Conservation (phyloP, 2,329 filamentous ascomycete species). For the Sordariomycetes sp. region DNA sequence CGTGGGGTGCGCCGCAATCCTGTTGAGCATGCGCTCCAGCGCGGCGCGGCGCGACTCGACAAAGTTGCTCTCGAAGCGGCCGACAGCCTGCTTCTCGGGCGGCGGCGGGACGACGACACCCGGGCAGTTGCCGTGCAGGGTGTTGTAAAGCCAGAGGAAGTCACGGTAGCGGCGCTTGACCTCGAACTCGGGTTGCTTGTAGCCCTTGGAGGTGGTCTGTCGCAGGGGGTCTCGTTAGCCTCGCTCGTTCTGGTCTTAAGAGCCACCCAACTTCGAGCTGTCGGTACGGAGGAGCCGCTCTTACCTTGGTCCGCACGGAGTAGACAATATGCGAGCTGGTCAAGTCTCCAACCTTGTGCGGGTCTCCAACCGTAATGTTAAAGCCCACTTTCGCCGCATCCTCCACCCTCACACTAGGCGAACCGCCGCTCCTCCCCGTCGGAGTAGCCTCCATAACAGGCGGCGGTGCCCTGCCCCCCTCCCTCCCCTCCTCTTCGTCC, state of each 20-base stretch:
- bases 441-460: constrained; percentile 49
- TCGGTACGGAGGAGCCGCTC: not conserved
- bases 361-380: constrained; percentile 85
- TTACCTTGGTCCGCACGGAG: constrained; percentile 83
- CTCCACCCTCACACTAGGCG: constrained; percentile 80
- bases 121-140: constrained; percentile 86
- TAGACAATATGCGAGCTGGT: constrained; percentile 98
- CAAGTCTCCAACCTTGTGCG: constrained; percentile 93
- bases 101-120: constrained; percentile 92
- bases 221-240: constrained; percentile 2
- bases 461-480: constrained; percentile 50
- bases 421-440: constrained; percentile 40
- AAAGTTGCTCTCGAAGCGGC: constrained; percentile 92
- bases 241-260: not conserved
- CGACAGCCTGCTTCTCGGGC: constrained; percentile 95
- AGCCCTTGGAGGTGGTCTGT: constrained; percentile 90
- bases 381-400: constrained; percentile 90
- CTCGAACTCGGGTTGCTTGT: constrained; percentile 82
- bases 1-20: constrained; percentile 78
- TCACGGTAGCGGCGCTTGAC: constrained; percentile 92
- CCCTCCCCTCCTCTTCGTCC: constrained; percentile 53
- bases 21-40: constrained; percentile 96
- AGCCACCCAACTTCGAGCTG: not conserved
- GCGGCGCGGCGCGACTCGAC: constrained; percentile 87
- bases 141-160: constrained; percentile 96